phyloP scores from a whole-genome alignment of 2,329 filamentous ascomycete genomes.

The Fusarium continuum region DNA sequence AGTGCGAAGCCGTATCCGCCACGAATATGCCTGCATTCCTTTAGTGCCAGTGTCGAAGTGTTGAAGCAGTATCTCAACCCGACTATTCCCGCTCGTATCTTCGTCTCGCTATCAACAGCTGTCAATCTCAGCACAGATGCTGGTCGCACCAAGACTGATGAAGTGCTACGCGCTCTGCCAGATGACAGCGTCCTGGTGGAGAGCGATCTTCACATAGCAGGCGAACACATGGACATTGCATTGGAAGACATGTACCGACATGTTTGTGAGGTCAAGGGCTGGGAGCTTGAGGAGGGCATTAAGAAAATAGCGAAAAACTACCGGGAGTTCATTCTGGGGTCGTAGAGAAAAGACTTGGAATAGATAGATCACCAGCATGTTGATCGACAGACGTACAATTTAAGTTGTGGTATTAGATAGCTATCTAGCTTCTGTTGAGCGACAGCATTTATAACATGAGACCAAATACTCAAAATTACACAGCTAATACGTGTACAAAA shows the following conservation, averaged over 20 bases:
- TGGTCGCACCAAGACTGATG: conserved; percentile 61
- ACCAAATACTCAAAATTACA: conserved; percentile 3
- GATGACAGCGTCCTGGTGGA: conserved; percentile 84
- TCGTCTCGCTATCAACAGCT: conserved; percentile 85
- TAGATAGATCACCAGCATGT: neutral
- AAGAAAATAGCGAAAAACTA: conserved; percentile 77
- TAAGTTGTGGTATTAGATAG: conserved; percentile 29
- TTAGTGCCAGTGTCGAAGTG: conserved; percentile 79
- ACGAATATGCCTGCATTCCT: conserved; percentile 92
- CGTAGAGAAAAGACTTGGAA: neutral
- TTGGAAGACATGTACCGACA: conserved; percentile 80
- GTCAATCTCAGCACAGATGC: conserved; percentile 75
- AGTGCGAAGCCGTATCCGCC: conserved; percentile 76
- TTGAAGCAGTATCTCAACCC: conserved; percentile 81
- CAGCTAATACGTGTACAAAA: conserved; percentile 14
- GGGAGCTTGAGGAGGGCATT: conserved; percentile 78
- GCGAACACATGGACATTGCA: conserved; percentile 78
- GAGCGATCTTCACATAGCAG: conserved; percentile 88
- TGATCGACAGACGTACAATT: conserved; percentile 4
- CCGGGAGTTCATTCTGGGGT: conserved; percentile 77
- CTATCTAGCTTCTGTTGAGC: conserved; percentile 19
- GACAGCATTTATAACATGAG: conserved; percentile 5
- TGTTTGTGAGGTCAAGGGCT: conserved; percentile 81
- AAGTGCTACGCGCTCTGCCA: conserved; percentile 76
- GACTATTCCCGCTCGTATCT: conserved; percentile 78